Evolutionary conservation across 179 eudicot genomes (phyloP).

Genomic region (Camellia oleifera): DNA sequence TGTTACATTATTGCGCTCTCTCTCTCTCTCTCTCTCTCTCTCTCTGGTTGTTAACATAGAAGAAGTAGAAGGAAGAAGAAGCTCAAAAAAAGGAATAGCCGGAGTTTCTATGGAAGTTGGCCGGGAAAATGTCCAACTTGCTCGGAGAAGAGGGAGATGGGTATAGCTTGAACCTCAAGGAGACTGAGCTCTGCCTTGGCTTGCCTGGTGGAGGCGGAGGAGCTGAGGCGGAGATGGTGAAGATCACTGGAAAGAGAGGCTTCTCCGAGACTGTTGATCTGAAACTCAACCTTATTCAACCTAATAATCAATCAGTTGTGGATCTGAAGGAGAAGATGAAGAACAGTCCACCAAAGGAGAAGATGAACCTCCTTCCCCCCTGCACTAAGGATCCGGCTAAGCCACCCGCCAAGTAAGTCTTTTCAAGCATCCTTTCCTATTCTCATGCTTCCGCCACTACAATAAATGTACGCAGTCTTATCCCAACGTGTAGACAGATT

Average conservation of each 20-base stretch:
- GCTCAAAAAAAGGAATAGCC: not conserved
- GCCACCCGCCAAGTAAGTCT: conserved; percentile 79
- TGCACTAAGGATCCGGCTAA: conserved; percentile 45
- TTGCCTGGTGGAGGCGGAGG: conserved; percentile 47
- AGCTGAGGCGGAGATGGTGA: conserved; percentile 20
- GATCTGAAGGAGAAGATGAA: conserved; percentile 36
- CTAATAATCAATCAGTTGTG: conserved; percentile 19
- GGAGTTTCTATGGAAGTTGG: conserved; percentile 17
- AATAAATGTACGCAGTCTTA: too few species aligned
- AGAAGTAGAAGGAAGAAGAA: not conserved
- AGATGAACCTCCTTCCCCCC: conserved; percentile 20
- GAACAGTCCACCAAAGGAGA: conserved; percentile 22
- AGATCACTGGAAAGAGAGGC: conserved; percentile 51
- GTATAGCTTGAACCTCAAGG: conserved; percentile 30
- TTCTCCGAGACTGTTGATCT: conserved; percentile 69
- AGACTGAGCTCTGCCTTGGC: conserved; percentile 76
- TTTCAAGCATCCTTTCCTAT: not conserved
- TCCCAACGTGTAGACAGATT: too few species aligned
- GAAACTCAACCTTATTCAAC: conserved; percentile 53
- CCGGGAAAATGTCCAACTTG: conserved; percentile 18
- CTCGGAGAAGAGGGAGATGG: conserved; percentile 29
- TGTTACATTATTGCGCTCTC: conserved; percentile 18
- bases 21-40: conserved; percentile 13
- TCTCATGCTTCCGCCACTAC: too few species aligned
- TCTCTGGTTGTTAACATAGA: not conserved